Base-by-base conservation (phyloP, 2,329 filamentous ascomycete genomes). In the Botrytis elliptica region DNA sequence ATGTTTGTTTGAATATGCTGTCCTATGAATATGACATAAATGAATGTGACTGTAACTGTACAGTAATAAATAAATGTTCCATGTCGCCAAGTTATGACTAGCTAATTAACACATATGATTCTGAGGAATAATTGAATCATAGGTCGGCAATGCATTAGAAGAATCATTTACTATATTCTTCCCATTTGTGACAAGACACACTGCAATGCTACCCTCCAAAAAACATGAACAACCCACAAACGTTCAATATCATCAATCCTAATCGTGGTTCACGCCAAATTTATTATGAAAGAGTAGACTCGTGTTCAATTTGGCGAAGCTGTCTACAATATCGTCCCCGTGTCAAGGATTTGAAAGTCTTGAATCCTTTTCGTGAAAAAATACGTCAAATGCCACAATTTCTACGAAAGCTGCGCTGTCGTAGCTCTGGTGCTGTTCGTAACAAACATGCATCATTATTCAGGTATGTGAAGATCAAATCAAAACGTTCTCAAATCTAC, bases 301-400 rank as follows among this genome's bases (percentile, higher is more conserved):
- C 25, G 9, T 8, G 18, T 22, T 49, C 65, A 55, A 55, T 68
- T 18, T 55, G 36, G 65, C 65, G 20, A 55, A 68, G 25, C 33
- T 55, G 46, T 18, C 65, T 68, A 68, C 46, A n/a, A 29, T 68
- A 68, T 55, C 46, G 65, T 33, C 65, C 36, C 16, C 36, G 65
- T n/a, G 25, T n/a, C 36, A 68, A 68, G 46, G 65, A 55, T 14
- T 55, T 55, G 4, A 55, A 49, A 36, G 65, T n/a, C 38, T 68
- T 55, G 10, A 55, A 38, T 10, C 65, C 16, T 2, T 38, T 18
- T 12, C 36, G 36, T n/a, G 16, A 42, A 29, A 42, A 8, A 68
- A 22, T 42, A 55, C 44, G 9, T 29, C 25, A 25, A 16, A 42
- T 68, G 49, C 65, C 33, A 29, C 25, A 36, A 7, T 68, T n/a